Evolutionary conservation across 2,329 filamentous ascomycete genomes (phyloP), one percentile per base, ranked within the genome.

Genomic region (Talaromyces pinophilus): DNA sequence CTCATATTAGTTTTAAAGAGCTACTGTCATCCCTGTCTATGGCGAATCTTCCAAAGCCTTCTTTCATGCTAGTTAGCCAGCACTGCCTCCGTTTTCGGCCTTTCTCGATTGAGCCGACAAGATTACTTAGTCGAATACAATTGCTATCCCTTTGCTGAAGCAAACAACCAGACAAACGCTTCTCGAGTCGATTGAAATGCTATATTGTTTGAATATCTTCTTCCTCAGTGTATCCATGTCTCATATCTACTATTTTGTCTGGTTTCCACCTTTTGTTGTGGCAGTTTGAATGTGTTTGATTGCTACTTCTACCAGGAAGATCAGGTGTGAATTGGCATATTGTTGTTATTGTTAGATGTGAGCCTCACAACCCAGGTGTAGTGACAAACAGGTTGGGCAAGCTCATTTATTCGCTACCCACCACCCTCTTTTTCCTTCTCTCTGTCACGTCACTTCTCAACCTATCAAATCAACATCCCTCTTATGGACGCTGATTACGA

Each of bases 161-260:
- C 52, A 19, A 55, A 35, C 8, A 22, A 28, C 5, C 48, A 22
- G 1, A 17, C 33, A 57, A 57, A 38, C 54, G 11, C 30, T 54
- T 28, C 13, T 54, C 22, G 19, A 44, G 40, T 62, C 8, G 2
- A 55, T 4, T 22, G n/a, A 57, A 40, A 57, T 57, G 33, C 13
- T 2, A 38, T 22, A 38, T 25, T 22, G n/a, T 57, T 38, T 57
- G n/a, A 40, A 25, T 57, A 1, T 25, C 1, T 40, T 25, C 54
- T 8, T 57, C 33, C 4, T 10, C 33, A 22, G 54, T 38, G 30
- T 40, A 44, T 59, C 44, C 61, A 67, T 67, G 64, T 66, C 64
- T 59, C 65, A 67, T 60, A 44, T 59, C 54, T 67, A 67, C 60
- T 67, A 67, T 38, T 67, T 67, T 63, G 44, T 67, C 17, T 67